phyloP scores from a whole-genome alignment of 768 basidiomycete species.

The Lactarius psammicola region DNA sequence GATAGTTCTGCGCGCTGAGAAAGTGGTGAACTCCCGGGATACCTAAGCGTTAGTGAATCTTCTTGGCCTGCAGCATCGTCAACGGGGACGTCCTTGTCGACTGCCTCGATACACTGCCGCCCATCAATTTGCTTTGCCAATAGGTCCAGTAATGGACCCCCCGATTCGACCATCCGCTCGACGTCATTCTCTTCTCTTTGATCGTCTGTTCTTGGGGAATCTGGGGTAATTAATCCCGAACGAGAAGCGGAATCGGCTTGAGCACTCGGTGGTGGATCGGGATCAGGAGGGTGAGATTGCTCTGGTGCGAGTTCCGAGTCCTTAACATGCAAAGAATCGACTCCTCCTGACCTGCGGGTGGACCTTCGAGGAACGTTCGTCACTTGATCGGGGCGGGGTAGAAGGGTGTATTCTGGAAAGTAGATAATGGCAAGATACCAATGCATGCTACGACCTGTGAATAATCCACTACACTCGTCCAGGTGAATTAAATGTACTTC shows the following conservation, averaged over 20 bases:
- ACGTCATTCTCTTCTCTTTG: constrained; percentile 25
- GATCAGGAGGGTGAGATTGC: constrained; percentile 10
- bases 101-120: background rate
- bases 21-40: constrained; percentile 11
- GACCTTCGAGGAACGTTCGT: constrained; percentile 18
- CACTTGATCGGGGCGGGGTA: constrained; percentile 41
- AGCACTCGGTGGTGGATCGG: constrained; percentile 12
- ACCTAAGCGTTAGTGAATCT: constrained; percentile 14
- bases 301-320: background rate
- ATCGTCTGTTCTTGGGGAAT: constrained; percentile 20
- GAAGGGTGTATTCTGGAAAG: constrained; percentile 63
- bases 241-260: background rate
- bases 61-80: background rate
- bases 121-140: background rate
- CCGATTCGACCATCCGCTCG: constrained; percentile 24
- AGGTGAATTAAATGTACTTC: constrained; percentile 51
- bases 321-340: constrained; percentile 2
- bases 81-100: background rate
- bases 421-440: constrained; percentile 97
- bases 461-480: background rate
- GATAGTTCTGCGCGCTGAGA: background rate
- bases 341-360: constrained; percentile 15
- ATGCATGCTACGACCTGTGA: constrained; percentile 61
- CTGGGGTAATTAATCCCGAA: constrained; percentile 14
- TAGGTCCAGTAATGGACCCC: background rate